Base-by-base conservation (phyloP, 148 eudicot genomes). In the Amaranthus cruentus region DNA sequence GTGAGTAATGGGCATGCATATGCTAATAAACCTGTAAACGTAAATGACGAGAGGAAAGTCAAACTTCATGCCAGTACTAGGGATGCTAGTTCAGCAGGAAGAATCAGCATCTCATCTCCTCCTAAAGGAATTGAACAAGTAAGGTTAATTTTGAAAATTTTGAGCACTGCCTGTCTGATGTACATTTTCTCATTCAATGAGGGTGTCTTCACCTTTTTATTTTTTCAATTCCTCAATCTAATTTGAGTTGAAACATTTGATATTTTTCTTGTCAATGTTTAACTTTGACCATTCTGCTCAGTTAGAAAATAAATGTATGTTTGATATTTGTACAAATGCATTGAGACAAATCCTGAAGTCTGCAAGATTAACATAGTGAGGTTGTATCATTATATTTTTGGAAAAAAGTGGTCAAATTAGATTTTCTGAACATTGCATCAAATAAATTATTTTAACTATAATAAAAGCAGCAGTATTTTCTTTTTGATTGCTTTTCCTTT, bases 61-160 rank as follows among this genome's bases (percentile, higher is more conserved):
- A 78, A 79, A 67, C 76, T 77, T 73, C 69, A 83, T 71, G 78
- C 78, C 69, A 84, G 83, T 78, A 65, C 79, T 62, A 83, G 74
- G 82, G 84, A 81, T 59, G 80, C 77, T 68, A 60, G 73, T 52
- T 60, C 90, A 65, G 72, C 90, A 73, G 75, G 87, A 70, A 86
- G 86, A 83, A 77, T 85, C 63, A 88, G 85, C 80, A 55, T 96
- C 65, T 92, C 97, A 67, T 87, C 85, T 67, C 99, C 96, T 76
- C 92, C 96, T 46, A 88, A 74, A 83, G 96, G 89, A 75, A 73
- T 86, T 72, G 88, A 92, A 56, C 87, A 81, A 66, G 99, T 92
- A 88, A 50, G 46, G 13, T 42, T n/a, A 14, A 55, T 73, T 13
- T 62, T 53, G 63, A 12, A 10, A 9, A 6, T 49, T 38, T 4